These are phyloP conservation scores for Quercus lobata DNA, from an alignment of 331 rosid species.

Conservation along the genomic window DNA sequence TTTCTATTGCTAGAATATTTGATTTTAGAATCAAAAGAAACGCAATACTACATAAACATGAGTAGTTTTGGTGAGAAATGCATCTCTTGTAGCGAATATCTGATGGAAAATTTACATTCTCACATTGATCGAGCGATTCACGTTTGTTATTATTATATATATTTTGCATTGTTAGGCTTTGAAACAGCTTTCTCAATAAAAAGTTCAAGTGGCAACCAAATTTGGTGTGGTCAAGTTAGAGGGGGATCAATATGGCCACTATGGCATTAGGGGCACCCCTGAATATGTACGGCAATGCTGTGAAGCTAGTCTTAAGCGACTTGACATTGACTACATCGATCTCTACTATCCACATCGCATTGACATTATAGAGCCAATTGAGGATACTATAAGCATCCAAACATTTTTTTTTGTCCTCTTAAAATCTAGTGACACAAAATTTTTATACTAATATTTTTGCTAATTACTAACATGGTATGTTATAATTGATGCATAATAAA, in stretches of 20 bases:
- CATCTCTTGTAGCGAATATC: background rate
- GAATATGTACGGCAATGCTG: slow-evolving; percentile 39
- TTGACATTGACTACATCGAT: slow-evolving; percentile 35
- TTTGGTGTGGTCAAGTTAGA: slow-evolving; percentile 24
- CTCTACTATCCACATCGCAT: slow-evolving; percentile 50
- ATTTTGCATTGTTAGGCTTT: slow-evolving; percentile 28
- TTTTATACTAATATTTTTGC: no score
- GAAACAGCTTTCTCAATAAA: slow-evolving; percentile 38
- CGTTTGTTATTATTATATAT: background rate
- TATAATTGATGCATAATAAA: no score
- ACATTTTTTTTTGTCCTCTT: no score
- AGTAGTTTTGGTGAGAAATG: background rate
- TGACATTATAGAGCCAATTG: slow-evolving; percentile 53
- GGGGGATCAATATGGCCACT: slow-evolving; percentile 5
- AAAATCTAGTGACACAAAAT: background rate
- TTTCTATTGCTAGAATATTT: background rate
- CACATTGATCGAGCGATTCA: background rate
- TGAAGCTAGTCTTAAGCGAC: slow-evolving; percentile 54
- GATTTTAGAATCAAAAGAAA: background rate
- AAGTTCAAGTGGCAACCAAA: slow-evolving; percentile 41
- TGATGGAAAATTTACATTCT: background rate
- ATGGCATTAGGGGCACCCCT: slow-evolving; percentile 40
- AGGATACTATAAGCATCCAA: slow-evolving; percentile 40
- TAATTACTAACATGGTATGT: no score
- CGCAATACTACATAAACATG: background rate